Conservation (phyloP, 2,329 filamentous ascomycete genomes). For the Ophiostoma fasciatum region DNA sequence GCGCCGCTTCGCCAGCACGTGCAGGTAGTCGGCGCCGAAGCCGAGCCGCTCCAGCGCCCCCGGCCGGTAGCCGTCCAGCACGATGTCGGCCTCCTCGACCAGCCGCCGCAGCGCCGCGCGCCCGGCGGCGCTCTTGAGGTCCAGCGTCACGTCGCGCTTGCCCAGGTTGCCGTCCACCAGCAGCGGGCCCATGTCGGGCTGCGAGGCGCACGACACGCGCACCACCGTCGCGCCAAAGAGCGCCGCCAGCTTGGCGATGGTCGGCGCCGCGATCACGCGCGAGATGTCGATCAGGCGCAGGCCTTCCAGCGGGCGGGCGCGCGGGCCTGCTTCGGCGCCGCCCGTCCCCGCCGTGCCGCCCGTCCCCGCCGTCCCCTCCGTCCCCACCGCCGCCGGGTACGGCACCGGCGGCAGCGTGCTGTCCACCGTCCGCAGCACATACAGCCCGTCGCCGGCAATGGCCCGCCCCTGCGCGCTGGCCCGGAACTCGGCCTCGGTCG, state of each 20-base stretch:
- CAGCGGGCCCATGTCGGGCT: conserved; percentile 24
- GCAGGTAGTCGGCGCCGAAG: conserved; percentile 23
- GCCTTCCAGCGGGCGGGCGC: conserved; percentile 24
- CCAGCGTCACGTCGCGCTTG: conserved; percentile 28
- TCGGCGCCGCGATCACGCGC: conserved; percentile 29
- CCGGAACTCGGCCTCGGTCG: no score
- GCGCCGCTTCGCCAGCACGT: conserved; percentile 23
- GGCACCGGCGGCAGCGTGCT: no score
- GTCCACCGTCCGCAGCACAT: no score
- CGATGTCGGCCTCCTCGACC: conserved; percentile 30
- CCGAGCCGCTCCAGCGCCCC: conserved; percentile 25
- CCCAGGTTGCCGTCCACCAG: conserved; percentile 28
- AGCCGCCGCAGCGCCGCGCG: conserved; percentile 19
- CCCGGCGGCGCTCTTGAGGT: conserved; percentile 26
- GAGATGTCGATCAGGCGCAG: conserved; percentile 34
- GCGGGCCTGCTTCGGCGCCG: no score
- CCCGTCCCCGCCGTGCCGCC: no score
- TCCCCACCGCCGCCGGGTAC: no score
- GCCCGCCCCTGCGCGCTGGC: no score
- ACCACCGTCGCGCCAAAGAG: conserved; percentile 30
- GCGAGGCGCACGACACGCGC: conserved; percentile 24
- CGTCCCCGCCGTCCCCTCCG: no score
- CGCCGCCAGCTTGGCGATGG: conserved; percentile 25
- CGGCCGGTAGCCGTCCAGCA: conserved; percentile 37
- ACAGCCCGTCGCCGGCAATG: no score